Conservation (phyloP, 2,329 filamentous ascomycete species). For the Stemphylium beticola region DNA sequence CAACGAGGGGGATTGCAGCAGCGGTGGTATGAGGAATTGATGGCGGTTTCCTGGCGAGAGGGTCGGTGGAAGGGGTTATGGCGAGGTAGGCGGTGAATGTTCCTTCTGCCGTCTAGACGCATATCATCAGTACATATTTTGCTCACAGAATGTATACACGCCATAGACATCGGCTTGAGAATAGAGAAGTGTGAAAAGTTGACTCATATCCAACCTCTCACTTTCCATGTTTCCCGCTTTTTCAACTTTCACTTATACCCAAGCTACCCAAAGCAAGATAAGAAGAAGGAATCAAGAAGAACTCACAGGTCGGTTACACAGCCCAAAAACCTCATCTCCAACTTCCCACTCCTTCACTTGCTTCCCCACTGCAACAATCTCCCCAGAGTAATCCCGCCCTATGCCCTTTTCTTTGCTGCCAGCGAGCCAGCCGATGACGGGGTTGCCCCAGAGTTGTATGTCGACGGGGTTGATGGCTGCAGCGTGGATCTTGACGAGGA, state of each 20-base stretch:
- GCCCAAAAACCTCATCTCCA: constrained; percentile 34
- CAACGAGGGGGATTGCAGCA: constrained; percentile 46
- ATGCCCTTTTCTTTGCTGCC: constrained; percentile 45
- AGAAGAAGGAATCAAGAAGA: not conserved
- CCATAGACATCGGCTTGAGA: too few species aligned
- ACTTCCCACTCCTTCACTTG: constrained; percentile 26
- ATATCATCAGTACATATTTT: too few species aligned
- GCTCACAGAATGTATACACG: too few species aligned
- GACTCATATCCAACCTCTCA: too few species aligned
- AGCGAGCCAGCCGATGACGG: constrained; percentile 36
- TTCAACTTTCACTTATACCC: too few species aligned
- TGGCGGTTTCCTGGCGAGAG: constrained; percentile 32
- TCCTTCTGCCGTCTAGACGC: constrained; percentile 28
- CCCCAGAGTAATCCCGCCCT: constrained; percentile 55
- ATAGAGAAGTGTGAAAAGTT: too few species aligned
- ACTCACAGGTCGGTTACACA: constrained; percentile 27
- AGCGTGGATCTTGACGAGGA: constrained; percentile 53
- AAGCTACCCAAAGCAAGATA: not conserved
- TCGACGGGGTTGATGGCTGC: constrained; percentile 56
- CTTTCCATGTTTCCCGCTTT: too few species aligned
- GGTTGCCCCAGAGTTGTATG: constrained; percentile 44
- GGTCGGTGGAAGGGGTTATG: constrained; percentile 21
- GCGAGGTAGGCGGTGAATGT: constrained; percentile 38
- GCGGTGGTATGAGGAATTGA: constrained; percentile 29
- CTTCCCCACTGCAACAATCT: constrained; percentile 43